Conservation (phyloP, 768 basidiomycete species). For the Leccinum fibrillosum region DNA sequence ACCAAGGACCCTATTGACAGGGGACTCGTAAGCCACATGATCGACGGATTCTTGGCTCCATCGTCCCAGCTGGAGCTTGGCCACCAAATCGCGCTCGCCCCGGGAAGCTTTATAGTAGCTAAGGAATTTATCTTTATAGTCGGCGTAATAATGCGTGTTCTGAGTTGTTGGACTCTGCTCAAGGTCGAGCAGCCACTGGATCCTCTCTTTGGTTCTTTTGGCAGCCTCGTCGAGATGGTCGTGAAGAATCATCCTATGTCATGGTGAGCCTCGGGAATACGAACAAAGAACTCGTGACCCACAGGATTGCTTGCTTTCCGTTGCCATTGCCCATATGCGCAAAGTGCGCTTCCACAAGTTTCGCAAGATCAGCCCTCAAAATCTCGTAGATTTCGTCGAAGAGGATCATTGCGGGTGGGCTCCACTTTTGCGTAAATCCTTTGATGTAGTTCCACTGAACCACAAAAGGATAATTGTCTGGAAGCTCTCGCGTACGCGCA, state of each 20-base stretch:
- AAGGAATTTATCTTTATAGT: constrained; percentile 51
- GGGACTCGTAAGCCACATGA: accelerated
- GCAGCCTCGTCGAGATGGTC: constrained; percentile 48
- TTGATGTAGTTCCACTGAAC: constrained; percentile 53
- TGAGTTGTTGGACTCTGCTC: constrained; percentile 51
- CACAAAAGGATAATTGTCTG: constrained; percentile 62
- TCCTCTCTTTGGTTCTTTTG: constrained; percentile 35
- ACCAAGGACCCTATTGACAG: constrained; percentile 31
- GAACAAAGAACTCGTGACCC: constrained; percentile 8
- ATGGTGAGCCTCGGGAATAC: background rate
- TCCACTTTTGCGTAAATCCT: constrained; percentile 46
- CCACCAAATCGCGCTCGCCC: constrained; percentile 4
- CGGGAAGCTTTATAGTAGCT: constrained; percentile 41
- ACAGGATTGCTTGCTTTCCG: constrained; percentile 49
- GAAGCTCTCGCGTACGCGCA: constrained; percentile 67
- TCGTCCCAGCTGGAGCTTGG: constrained; percentile 2
- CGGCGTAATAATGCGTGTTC: constrained; percentile 48
- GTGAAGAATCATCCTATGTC: constrained; percentile 43
- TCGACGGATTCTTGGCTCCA: background rate
- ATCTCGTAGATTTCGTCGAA: constrained; percentile 39
- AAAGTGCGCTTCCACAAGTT: constrained; percentile 50
- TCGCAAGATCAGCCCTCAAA: constrained; percentile 38
- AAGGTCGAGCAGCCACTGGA: constrained; percentile 48
- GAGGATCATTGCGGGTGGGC: constrained; percentile 41
- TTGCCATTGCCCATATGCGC: constrained; percentile 48